Base-by-base conservation (phyloP, 495 filamentous ascomycete species). In the Pseudotulostoma volvatum region DNA sequence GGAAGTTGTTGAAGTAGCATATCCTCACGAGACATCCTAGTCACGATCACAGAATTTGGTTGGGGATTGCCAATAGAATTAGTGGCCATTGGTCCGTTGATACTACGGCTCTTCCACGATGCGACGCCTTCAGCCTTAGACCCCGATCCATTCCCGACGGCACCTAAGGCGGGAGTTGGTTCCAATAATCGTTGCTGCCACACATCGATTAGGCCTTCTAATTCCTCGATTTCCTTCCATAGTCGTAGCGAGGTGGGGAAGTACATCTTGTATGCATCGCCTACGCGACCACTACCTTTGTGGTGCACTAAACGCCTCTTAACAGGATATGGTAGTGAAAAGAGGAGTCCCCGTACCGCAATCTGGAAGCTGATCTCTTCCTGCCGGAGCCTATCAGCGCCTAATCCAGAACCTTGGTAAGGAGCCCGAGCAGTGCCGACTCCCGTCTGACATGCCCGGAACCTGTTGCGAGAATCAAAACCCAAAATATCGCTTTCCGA, bases 341-440 rank as follows among this genome's bases (percentile, higher is more conserved):
- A 84, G 1, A 92, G 56, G 23, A 94, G 51, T 1, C 92, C 86
- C 4, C 86, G 75, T 2, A 87, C 78, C 17, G 83, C 84, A 34
- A 84, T 71, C 40, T 96, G 86, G 46, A 93, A 95, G 23, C 77
- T 73, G 39, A 95, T 83, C 47, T 99, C 90, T 36, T 93, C 84
- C 54, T 93, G 86, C 17, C 88, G 76, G 1, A 96, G 56, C 21
- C 70, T 61, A 43, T 94, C 87, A 13, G 76, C 67, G 4, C 73
- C 73, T 5, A 73, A 50, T 30, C 58, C 66, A 23, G 59, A 50
- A 17, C 57, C 51, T 20, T 43, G 49, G 40, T 45, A 37, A 38
- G 57, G 58, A 32, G 65, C 55, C 18, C 55, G 45, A 49, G 58
- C 64, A 36, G 66, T 65, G 9, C 65, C 60, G 9, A 51, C 11